Evolutionary conservation across 192 early-diverging fungal genomes (phyloP), one percentile per base, ranked within the genome.

Genomic region (Entomortierella beljakovae): DNA sequence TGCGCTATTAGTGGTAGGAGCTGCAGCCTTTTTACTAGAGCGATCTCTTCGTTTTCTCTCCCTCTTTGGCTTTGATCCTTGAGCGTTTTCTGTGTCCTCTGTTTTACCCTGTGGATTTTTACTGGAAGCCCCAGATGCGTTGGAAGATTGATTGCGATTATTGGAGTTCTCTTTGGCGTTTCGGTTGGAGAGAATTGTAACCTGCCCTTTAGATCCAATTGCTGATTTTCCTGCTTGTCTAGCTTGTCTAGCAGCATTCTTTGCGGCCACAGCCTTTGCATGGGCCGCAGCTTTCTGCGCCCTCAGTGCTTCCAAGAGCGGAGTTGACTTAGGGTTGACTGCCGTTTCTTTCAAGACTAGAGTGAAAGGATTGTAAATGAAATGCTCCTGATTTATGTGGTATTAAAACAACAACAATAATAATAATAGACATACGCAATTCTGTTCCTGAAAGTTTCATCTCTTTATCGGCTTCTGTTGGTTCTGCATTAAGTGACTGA

Each of bases 251-350:
- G 75, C 62, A 6, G 75, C 67, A 15, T 55, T 23, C 46, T 80
- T 84, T 16, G 69, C 51, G 8, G 82, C 80, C 37, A 74, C 61
- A 16, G 82, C 64, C 50, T 85, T 88, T 9, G 87, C 86, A 49
- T 83, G 81, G 15, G 80, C 67, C n/a, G 84, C 86, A 29, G 88
- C 90, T 82, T 93, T 94, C 55, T 90, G 85, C 22, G 90, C 88
- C 32, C 93, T 87, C 9, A 94, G 66, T 58, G 89, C 86, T 53
- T 94, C 93, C 46, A 94, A 67, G 16, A 94, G 68, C 22, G 93
- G 93, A 0, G 93, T 94, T 22, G 91, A 89, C 61, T 91, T 91
- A 49, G 90, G 91, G 46, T 89, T 89, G 37, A 80, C 73, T 2
- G 74, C 28, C 13, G 68, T 83, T 23, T 72, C 76, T 25, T 74